A percentile compares a stretch with the other conserved stretches of the same genome.
These are phyloP conservation scores for Podospora pseudopauciseta DNA, from an alignment of 495 filamentous ascomycete species.

Conservation along the genomic window DNA sequence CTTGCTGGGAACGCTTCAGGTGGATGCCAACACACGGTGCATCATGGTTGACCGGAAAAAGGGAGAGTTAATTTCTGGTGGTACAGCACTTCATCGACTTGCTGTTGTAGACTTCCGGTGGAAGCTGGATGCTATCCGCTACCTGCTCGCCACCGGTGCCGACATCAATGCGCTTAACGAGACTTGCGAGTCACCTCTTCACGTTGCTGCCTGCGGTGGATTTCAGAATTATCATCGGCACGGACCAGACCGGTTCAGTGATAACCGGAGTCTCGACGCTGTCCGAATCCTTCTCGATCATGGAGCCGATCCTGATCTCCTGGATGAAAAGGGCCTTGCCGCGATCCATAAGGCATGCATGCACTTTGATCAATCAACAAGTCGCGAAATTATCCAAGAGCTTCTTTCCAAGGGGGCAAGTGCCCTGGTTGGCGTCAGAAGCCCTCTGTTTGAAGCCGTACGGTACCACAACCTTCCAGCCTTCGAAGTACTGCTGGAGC, in stretches of 20 bases:
- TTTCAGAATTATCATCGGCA: no score
- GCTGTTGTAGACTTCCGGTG: constrained; percentile 11
- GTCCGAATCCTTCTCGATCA: not conserved
- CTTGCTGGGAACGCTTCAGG: constrained; percentile 13
- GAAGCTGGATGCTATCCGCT: constrained; percentile 20
- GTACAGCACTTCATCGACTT: constrained; percentile 20
- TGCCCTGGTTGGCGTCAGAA: not conserved
- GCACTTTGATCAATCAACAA: no score
- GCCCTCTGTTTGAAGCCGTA: not conserved
- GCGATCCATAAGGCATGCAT: not conserved
- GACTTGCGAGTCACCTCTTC: constrained; percentile 14
- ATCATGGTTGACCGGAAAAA: not conserved
- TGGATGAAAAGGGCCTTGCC: not conserved
- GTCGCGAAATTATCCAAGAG: not conserved
- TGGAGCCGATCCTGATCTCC: not conserved
- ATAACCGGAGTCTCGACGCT: not conserved
- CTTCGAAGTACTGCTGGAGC: not conserved
- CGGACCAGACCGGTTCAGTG: not conserved
- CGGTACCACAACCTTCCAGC: not conserved
- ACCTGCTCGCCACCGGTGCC: constrained; percentile 18
- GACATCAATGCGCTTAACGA: constrained; percentile 27
- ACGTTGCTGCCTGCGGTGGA: not conserved
- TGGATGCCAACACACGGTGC: constrained; percentile 17
- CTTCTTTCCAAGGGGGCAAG: not conserved
- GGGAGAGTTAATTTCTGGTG: not conserved